These are phyloP conservation scores for Carnegiea gigantea DNA, from an alignment of 179 eudicot species.

Conservation along the genomic window DNA sequence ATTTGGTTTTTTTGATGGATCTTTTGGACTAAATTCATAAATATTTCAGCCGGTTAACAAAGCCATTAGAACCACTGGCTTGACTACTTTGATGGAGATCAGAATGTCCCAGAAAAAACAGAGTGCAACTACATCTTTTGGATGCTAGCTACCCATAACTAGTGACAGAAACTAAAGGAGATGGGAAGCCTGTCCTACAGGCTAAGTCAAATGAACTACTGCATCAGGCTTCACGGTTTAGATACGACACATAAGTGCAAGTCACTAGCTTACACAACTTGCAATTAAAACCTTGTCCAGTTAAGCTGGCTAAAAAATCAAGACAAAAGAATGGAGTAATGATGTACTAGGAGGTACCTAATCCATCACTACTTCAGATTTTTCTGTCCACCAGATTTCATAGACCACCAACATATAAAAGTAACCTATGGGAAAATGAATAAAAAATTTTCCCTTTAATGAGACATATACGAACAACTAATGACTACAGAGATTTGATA, in stretches of 20 bases:
- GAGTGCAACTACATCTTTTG: constrained; percentile 8
- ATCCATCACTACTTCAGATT: constrained; percentile 21
- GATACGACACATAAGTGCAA: constrained; percentile 22
- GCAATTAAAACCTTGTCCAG: constrained; percentile 12
- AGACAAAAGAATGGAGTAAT: constrained; percentile 20
- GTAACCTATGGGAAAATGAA: constrained; percentile 19
- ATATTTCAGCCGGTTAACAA: background rate
- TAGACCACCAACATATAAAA: constrained; percentile 2
- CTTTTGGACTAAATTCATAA: background rate
- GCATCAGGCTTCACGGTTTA: constrained; percentile 25
- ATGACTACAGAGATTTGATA: constrained; percentile 8
- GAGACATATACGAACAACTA: constrained; percentile 12
- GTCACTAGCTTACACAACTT: constrained; percentile 28
- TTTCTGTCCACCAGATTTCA: constrained; percentile 16
- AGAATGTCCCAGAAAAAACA: background rate
- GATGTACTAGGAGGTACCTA: constrained; percentile 28
- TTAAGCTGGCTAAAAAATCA: background rate
- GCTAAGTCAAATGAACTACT: background rate
- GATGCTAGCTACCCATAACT: constrained; percentile 10
- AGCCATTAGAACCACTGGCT: background rate
- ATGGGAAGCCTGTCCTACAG: background rate
- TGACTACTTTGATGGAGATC: background rate
- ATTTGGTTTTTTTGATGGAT: background rate
- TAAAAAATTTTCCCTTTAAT: constrained; percentile 2
- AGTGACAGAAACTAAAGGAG: background rate